Percentiles rank a stretch among this genome's conserved stretches.
Evolutionary conservation across 805 yeast genomes (phyloP).

Genomic region (Hanseniaspora mollemarum): DNA sequence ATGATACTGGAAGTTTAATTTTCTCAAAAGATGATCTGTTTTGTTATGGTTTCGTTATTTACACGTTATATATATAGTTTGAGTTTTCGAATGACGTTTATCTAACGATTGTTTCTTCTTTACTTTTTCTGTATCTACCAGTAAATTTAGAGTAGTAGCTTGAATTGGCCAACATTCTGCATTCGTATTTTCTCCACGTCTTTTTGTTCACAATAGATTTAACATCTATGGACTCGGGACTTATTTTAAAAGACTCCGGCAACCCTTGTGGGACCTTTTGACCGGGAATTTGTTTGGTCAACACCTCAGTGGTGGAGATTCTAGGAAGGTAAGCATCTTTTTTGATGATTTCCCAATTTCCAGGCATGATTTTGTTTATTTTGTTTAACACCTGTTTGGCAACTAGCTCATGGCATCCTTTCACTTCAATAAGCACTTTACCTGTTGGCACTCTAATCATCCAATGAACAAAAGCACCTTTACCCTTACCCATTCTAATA

Average conservation of each 20-base stretch:
- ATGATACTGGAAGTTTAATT: conserved; percentile 66
- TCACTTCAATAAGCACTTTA: conserved; percentile 75
- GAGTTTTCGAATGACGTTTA: no score
- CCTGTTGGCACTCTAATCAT: conserved; percentile 94
- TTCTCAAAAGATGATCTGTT: conserved; percentile 11
- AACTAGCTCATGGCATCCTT: conserved; percentile 67
- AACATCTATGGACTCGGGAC: conserved; percentile 6
- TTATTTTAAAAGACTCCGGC: conserved; percentile 13
- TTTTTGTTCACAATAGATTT: conserved; percentile 10
- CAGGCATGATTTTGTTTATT: conserved; percentile 87
- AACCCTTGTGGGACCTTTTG: conserved; percentile 14
- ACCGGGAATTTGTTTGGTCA: conserved; percentile 14
- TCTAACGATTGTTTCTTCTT: neutral
- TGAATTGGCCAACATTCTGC: conserved; percentile 16
- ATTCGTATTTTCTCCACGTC: conserved; percentile 16
- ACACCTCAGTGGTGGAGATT: conserved; percentile 28
- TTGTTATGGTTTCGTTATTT: conserved; percentile 7
- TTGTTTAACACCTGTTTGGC: conserved; percentile 84
- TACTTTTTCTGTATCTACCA: conserved; percentile 6
- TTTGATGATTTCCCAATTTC: conserved; percentile 74
- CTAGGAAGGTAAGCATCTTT: conserved; percentile 49
- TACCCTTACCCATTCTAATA: conserved; percentile 99
- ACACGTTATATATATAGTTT: conserved; percentile 2
- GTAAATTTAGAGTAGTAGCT: neutral
- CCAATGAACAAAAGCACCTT: conserved; percentile 96